These are phyloP conservation scores for Clonostachys sp. DNA, from an alignment of 2,329 filamentous ascomycete genomes.

Conservation along the genomic window DNA sequence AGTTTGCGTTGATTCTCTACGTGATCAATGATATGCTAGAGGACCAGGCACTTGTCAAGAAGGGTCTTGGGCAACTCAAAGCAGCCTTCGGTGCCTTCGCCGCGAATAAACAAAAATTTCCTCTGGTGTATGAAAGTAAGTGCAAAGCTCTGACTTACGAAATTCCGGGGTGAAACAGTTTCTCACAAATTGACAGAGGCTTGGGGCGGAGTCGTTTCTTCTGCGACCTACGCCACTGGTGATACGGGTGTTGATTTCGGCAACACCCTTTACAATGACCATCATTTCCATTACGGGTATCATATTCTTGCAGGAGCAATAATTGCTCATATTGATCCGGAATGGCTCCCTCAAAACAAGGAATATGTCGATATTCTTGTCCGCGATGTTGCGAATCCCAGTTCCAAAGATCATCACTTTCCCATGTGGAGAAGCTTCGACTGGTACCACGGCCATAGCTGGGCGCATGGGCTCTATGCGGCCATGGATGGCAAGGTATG, in stretches of 20 bases:
- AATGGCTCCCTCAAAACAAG: slow-evolving; percentile 69
- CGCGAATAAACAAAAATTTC: slow-evolving; percentile 62
- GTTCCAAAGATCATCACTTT: slow-evolving; percentile 65
- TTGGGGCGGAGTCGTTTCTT: slow-evolving; percentile 81
- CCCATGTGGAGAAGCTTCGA: slow-evolving; percentile 83
- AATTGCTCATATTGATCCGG: slow-evolving; percentile 72
- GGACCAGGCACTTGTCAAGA: slow-evolving; percentile 50
- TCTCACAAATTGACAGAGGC: slow-evolving; percentile 32
- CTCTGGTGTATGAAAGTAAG: slow-evolving; percentile 60
- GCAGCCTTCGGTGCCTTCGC: slow-evolving; percentile 61
- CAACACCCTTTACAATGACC: slow-evolving; percentile 79
- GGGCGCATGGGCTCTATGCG: slow-evolving; percentile 78
- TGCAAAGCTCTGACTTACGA: slow-evolving; percentile 1
- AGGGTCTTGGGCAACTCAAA: slow-evolving; percentile 59
- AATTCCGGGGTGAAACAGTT: background rate
- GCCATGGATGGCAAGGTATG: slow-evolving; percentile 64
- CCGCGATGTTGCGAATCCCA: slow-evolving; percentile 78
- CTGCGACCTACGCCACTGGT: slow-evolving; percentile 65
- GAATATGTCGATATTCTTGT: slow-evolving; percentile 80
- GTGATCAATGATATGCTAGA: slow-evolving; percentile 59
- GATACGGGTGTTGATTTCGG: slow-evolving; percentile 78
- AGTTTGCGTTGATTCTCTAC: slow-evolving; percentile 68
- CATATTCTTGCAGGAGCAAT: slow-evolving; percentile 84
- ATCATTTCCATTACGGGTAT: slow-evolving; percentile 79
- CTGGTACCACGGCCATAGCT: slow-evolving; percentile 92